Base-by-base conservation (phyloP, 2,329 filamentous ascomycete species). In the Ophiostoma angusticollis region DNA sequence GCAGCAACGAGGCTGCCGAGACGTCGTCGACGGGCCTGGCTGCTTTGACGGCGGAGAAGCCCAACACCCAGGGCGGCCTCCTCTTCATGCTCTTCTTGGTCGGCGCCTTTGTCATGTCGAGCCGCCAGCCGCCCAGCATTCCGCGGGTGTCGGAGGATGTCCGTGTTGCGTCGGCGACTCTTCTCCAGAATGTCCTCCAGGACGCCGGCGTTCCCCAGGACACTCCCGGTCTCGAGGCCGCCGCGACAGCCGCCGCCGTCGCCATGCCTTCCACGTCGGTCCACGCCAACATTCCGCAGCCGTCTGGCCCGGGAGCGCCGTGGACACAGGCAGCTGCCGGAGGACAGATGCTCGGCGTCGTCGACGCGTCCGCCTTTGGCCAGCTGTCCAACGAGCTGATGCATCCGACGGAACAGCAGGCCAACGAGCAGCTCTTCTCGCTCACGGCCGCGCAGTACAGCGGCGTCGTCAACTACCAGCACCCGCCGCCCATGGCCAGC, bases 61-160 rank as follows among this genome's bases (percentile, higher is more conserved):
- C 73, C 43, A 71, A 78, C 45, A 79, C 84, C 49, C 83, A 87
- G 52, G 84, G 85, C 37, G 75, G 84, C 52, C 64, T 96, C 52
- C 70, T 96, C 58, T 80, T 89, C 60, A 93, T 95, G 85, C 82
- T 95, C 50, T 82, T 98, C 55, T 80, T 98, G 39, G 87, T 94
- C 48, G 91, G 91, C 55, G 91, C 91, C 38, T 94, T 95, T 56
- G 86, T 96, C 51, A 81, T 91, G 45, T 95, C 89, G 23, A 93
- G 87, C 62, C 77, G 77, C 49, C 74, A 77, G 31, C 68, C 78
- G n/a, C 74, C 78, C 28, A 74, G 76, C 49, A 78, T 93, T 50
- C 82, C 83, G 36, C 74, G 74, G 41, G 80, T 89, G 55, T 81
- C 84, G 25, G 81, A 89, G 41, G 82, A 89, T 50, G 76, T 91